phyloP scores from a whole-genome alignment of 2,329 filamentous ascomycete species.

The Nigrospora osmanthi region DNA sequence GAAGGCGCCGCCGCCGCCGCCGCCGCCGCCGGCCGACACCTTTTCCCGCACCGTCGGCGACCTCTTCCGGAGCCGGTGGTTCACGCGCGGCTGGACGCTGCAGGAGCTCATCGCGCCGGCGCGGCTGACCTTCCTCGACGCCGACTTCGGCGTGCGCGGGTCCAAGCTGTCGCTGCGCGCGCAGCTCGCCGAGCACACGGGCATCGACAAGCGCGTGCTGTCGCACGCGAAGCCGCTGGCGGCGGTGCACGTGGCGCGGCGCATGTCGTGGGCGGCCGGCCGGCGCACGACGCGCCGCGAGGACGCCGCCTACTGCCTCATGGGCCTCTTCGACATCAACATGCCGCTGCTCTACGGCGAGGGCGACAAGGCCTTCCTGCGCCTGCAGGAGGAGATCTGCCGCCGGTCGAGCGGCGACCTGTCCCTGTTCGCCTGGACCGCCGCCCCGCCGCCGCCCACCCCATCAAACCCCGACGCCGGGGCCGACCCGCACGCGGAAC shows the following conservation, averaged over 20 bases:
- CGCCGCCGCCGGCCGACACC: too few species aligned
- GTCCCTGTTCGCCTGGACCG: background rate
- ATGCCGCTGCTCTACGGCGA: conserved; percentile 56
- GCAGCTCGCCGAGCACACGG: background rate
- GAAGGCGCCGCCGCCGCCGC: too few species aligned
- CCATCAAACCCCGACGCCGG: too few species aligned
- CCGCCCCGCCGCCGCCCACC: background rate
- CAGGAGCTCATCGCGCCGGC: conserved; percentile 1
- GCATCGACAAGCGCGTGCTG: background rate
- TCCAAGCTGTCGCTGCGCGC: background rate
- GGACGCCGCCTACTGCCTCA: conserved; percentile 14
- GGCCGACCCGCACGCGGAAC: too few species aligned
- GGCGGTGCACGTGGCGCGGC: conserved; percentile 1
- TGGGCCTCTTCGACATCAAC: conserved; percentile 55
- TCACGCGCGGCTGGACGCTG: conserved; percentile 2
- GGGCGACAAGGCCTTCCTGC: background rate
- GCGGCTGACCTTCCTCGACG: background rate
- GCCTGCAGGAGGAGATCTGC: conserved; percentile 10
- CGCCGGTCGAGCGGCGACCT: conserved; percentile 1
- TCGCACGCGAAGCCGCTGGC: background rate
- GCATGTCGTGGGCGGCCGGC: conserved; percentile 7
- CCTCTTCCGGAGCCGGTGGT: background rate
- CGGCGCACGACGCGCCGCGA: conserved; percentile 9
- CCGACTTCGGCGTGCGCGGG: background rate
- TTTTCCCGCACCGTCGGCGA: background rate